These are phyloP conservation scores for Lasiosphaeris hirsuta DNA, from an alignment of 495 filamentous ascomycete genomes.

Conservation along the genomic window DNA sequence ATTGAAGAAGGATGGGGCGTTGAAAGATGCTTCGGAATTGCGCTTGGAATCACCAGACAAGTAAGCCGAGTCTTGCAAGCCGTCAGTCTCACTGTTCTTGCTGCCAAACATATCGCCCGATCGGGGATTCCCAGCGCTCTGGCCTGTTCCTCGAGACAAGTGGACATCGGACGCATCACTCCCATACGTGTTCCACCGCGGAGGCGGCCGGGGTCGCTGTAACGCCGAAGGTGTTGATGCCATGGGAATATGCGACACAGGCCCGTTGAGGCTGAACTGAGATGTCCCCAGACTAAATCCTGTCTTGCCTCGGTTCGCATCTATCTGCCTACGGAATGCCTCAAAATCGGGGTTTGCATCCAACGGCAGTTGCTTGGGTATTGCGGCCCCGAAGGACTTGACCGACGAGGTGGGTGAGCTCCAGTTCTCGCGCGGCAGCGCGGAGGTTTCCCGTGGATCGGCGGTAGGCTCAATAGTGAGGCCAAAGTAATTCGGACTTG, in stretches of 20 bases:
- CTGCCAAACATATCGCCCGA: constrained; percentile 8
- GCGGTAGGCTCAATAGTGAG: constrained; percentile 58
- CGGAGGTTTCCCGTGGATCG: constrained; percentile 59
- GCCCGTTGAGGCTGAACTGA: constrained; percentile 37
- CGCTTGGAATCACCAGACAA: constrained; percentile 47
- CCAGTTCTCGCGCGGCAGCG: constrained; percentile 65
- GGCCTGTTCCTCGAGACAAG: constrained; percentile 15
- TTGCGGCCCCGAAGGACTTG: constrained; percentile 62
- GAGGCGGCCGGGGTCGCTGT: constrained; percentile 33
- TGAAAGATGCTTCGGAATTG: constrained; percentile 42
- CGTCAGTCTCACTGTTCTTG: constrained; percentile 32
- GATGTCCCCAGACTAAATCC: constrained; percentile 51
- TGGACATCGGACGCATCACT: constrained; percentile 34
- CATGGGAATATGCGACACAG: constrained; percentile 16
- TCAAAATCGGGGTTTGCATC: constrained; percentile 77
- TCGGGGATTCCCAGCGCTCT: background rate
- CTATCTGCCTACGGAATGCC: constrained; percentile 66
- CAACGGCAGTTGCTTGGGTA: constrained; percentile 64
- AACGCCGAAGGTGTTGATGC: constrained; percentile 30
- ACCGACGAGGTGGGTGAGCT: constrained; percentile 64
- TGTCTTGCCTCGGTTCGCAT: constrained; percentile 48
- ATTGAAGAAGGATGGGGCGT: constrained; percentile 32
- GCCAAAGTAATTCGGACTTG: constrained; percentile 82
- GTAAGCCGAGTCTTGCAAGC: constrained; percentile 44
- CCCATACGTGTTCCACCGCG: constrained; percentile 39